phyloP scores from a whole-genome alignment of 257 asterid species.

The Capsicum pubescens region DNA sequence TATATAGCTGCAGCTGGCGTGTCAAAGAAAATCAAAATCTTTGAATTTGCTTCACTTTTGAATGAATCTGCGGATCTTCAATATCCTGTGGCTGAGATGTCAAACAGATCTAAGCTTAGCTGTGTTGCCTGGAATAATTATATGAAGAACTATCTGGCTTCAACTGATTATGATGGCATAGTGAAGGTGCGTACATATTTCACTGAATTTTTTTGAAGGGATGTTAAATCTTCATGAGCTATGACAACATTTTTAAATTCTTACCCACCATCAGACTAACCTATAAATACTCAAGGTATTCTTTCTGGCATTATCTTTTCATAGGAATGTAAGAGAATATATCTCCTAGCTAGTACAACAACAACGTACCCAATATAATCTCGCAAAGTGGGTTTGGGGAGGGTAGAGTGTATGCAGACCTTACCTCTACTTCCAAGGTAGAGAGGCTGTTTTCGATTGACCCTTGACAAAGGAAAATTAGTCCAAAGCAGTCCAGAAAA shows the following conservation, averaged over 20 bases:
- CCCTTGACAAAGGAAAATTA: too few relatives aligned
- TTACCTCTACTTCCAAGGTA: too few relatives aligned
- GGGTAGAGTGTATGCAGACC: too few relatives aligned
- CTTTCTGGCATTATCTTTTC: conserved; percentile 10
- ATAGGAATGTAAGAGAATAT: conserved; percentile 12
- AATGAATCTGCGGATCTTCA: conserved; percentile 54
- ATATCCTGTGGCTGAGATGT: conserved; percentile 60
- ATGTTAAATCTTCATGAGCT: background rate
- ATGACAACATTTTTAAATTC: conserved; percentile 13
- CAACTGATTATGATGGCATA: conserved; percentile 57
- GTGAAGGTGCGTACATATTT: conserved; percentile 52
- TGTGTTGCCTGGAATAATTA: conserved; percentile 63
- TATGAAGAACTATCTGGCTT: conserved; percentile 55
- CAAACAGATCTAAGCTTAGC: conserved; percentile 51
- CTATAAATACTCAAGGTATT: background rate
- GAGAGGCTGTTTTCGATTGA: too few relatives aligned
- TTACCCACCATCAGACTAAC: background rate
- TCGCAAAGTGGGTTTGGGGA: too few relatives aligned
- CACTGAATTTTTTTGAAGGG: background rate
- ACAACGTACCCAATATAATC: too few relatives aligned
- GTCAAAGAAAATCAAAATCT: conserved; percentile 60
- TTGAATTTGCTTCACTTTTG: conserved; percentile 48
- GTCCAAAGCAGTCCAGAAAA: too few relatives aligned
- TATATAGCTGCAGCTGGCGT: conserved; percentile 60
- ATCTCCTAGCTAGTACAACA: background rate